Conservation (phyloP, 108 stramenopile species). For the Poteriospumella lacustris region DNA sequence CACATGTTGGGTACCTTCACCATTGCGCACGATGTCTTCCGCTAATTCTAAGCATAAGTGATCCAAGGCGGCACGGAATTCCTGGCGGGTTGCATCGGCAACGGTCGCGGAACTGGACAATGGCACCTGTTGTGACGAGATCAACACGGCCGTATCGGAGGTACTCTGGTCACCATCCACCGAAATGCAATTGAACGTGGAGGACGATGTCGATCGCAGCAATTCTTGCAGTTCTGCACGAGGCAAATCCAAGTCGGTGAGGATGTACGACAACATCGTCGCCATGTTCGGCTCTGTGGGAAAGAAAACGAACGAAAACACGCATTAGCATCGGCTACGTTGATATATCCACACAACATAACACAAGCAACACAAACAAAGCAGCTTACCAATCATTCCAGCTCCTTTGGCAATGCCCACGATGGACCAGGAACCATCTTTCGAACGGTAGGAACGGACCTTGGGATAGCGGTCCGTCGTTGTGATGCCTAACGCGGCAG, state of each 20-base stretch:
- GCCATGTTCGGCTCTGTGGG: constrained; percentile 93
- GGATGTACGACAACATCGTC: constrained; percentile 86
- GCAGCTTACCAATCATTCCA: constrained; percentile 65
- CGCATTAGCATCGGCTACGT: background rate
- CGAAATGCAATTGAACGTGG: constrained; percentile 84
- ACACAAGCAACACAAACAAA: background rate
- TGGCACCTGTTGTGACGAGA: constrained; percentile 29
- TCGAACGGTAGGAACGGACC: constrained; percentile 25
- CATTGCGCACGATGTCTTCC: constrained; percentile 91
- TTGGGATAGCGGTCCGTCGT: constrained; percentile 62
- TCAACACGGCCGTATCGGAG: constrained; percentile 75
- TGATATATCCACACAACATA: background rate
- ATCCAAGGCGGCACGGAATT: constrained; percentile 70
- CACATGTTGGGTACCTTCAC: constrained; percentile 95
- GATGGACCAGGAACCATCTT: constrained; percentile 31
- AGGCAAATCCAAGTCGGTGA: constrained; percentile 69
- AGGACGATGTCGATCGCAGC: constrained; percentile 61
- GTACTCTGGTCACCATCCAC: constrained; percentile 94
- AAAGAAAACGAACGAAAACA: background rate
- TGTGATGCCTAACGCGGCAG: constrained; percentile 62
- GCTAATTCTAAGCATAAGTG: constrained; percentile 71
- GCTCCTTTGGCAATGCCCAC: constrained; percentile 82
- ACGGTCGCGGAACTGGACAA: constrained; percentile 18
- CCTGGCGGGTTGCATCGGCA: constrained; percentile 46
- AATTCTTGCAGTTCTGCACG: constrained; percentile 63